Percentiles rank a stretch among this genome's conserved stretches.
Evolutionary conservation across 768 basidiomycete species (phyloP).

Genomic region (Naganishia antarctica): DNA sequence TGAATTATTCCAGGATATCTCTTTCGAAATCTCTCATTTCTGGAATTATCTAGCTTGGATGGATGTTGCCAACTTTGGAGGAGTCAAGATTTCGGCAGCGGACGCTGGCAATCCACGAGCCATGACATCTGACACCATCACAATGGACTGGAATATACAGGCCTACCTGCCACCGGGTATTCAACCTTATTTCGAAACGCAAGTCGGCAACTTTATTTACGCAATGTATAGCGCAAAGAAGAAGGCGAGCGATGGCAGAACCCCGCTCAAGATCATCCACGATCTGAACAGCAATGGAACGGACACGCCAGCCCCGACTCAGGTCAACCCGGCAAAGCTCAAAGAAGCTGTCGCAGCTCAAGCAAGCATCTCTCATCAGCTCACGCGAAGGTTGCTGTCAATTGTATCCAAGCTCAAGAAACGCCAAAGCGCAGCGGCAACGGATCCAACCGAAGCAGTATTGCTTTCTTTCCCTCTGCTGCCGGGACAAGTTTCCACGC

Average conservation of each 20-base stretch:
- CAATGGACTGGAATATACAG: constrained; percentile 77
- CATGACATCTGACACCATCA: constrained; percentile 62
- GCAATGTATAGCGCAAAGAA: constrained; percentile 67
- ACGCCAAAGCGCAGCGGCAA: constrained; percentile 54
- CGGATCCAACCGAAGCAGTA: constrained; percentile 54
- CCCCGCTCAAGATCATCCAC: constrained; percentile 68
- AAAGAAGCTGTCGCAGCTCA: constrained; percentile 65
- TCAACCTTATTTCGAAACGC: constrained; percentile 67
- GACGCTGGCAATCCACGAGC: constrained; percentile 34
- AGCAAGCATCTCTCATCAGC: constrained; percentile 70
- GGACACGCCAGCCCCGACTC: constrained; percentile 37
- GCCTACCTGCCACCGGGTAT: constrained; percentile 78
- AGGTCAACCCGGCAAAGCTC: constrained; percentile 62
- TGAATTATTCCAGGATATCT: constrained; percentile 90
- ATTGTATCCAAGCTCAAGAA: constrained; percentile 58
- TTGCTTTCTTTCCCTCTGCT: constrained; percentile 73
- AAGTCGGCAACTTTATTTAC: constrained; percentile 75
- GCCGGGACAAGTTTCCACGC: constrained; percentile 75
- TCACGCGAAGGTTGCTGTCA: constrained; percentile 75
- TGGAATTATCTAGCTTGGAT: constrained; percentile 94
- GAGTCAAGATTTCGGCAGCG: constrained; percentile 62
- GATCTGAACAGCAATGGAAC: constrained; percentile 50
- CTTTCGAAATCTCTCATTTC: constrained; percentile 76
- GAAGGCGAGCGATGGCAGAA: constrained; percentile 62
- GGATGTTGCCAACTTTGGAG: constrained; percentile 89